These are phyloP conservation scores for Plantago major DNA, from an alignment of 257 asterid species.

Conservation along the genomic window DNA sequence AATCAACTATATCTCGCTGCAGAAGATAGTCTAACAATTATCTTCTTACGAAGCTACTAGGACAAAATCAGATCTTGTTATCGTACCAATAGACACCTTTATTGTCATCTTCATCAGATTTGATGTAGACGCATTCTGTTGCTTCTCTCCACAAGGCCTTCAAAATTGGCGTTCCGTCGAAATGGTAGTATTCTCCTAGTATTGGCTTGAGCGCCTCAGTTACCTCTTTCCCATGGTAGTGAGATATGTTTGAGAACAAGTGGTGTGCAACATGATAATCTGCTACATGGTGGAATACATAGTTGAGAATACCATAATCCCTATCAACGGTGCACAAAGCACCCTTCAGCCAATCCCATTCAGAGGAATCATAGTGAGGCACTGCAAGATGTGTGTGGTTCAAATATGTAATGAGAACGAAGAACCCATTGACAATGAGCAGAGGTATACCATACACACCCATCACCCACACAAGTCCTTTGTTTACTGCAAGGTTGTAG, in stretches of 20 bases:
- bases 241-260: conserved; percentile 9
- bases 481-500: no score
- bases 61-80: background rate
- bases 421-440: no score
- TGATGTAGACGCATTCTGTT: conserved; percentile 2
- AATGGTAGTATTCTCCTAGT: conserved; percentile 14
- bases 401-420: no score
- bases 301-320: conserved; percentile 12
- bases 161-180: conserved; percentile 2
- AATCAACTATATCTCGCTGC: no score
- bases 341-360: conserved; percentile 16
- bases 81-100: conserved; percentile 13
- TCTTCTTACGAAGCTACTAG: no score
- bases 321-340: conserved; percentile 14
- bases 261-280: conserved; percentile 14
- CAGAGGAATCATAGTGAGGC: conserved; percentile 17
- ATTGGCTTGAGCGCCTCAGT: conserved; percentile 11
- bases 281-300: conserved; percentile 11
- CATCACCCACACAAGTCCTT: no score
- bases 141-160: conserved; percentile 18
- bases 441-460: no score
- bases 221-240: conserved; percentile 10
- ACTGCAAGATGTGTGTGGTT: conserved; percentile 8
- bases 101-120: no score
- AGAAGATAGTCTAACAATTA: no score